Conservation (phyloP, 2,329 filamentous ascomycete genomes). For the Massarina eburnea region DNA sequence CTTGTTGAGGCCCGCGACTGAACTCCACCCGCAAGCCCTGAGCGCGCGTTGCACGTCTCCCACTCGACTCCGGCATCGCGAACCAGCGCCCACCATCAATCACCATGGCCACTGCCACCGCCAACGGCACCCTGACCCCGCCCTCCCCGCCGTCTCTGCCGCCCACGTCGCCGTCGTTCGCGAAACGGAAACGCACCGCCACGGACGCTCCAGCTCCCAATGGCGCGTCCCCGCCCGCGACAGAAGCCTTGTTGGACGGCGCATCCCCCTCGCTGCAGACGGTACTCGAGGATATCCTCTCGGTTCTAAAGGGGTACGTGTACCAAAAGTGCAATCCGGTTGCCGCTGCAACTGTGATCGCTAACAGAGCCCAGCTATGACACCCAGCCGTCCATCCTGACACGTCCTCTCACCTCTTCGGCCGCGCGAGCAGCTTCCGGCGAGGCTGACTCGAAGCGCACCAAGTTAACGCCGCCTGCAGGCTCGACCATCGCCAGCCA, state of each 20-base stretch:
- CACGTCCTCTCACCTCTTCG: conserved; percentile 37
- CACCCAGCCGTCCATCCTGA: conserved; percentile 49
- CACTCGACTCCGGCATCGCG: conserved; percentile 36
- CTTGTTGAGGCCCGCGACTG: conserved; percentile 10
- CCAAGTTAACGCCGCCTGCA: conserved; percentile 42
- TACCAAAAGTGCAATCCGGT: background rate
- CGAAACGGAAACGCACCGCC: conserved; percentile 51
- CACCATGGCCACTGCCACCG: conserved; percentile 33
- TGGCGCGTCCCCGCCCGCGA: conserved; percentile 29
- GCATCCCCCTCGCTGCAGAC: conserved; percentile 31
- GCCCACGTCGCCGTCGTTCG: conserved; percentile 33
- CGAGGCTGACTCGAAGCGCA: conserved; percentile 50
- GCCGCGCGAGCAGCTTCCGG: conserved; percentile 34
- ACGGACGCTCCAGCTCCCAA: conserved; percentile 30
- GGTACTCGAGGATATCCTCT: conserved; percentile 45
- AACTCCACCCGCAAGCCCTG: background rate
- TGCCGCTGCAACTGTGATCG: background rate
- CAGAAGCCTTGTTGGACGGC: conserved; percentile 14
- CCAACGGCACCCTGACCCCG: conserved; percentile 41
- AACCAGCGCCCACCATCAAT: conserved; percentile 26
- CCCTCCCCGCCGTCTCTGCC: conserved; percentile 28
- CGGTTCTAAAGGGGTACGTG: conserved; percentile 45
- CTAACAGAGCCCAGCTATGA: conserved; percentile 42
- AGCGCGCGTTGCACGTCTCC: conserved; percentile 6
- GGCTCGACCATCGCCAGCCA: conserved; percentile 41